Conservation (phyloP, 371 early-diverging fungal genomes). For the Lichtheimia ornata region DNA sequence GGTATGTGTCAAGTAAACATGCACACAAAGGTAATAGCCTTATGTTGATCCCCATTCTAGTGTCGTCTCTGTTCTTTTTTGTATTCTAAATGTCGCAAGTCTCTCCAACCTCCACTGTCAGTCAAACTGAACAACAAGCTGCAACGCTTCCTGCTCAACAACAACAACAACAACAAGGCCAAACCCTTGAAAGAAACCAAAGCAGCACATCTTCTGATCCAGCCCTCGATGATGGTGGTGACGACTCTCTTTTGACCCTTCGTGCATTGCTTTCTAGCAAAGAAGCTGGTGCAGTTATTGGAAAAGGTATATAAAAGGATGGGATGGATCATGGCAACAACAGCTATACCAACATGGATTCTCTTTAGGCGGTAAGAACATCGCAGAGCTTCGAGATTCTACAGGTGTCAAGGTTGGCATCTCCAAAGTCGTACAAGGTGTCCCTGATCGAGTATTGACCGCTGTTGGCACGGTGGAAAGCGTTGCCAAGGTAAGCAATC, state of each 20-base stretch:
- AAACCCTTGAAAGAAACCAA: constrained; percentile 5
- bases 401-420: constrained; percentile 87
- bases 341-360: no score
- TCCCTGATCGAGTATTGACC: constrained; percentile 84
- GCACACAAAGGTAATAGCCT: no score
- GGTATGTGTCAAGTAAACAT: no score
- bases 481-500: constrained; percentile 62
- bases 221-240: constrained; percentile 13
- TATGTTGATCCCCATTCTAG: no score
- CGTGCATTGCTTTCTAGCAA: constrained; percentile 87
- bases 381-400: constrained; percentile 78
- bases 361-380: constrained; percentile 70
- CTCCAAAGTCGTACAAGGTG: constrained; percentile 82
- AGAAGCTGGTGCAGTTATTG: constrained; percentile 94
- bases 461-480: constrained; percentile 76
- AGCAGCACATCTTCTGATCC: constrained; percentile 7
- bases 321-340: no score
- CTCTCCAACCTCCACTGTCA: no score
- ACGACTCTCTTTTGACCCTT: constrained; percentile 58
- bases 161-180: not conserved
- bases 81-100: no score
- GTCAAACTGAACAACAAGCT: no score
- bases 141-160: no score
- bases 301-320: constrained; percentile 50
- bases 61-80: no score